These are phyloP conservation scores for Lactarius tabidus DNA, from an alignment of 768 basidiomycete species.

Conservation along the genomic window DNA sequence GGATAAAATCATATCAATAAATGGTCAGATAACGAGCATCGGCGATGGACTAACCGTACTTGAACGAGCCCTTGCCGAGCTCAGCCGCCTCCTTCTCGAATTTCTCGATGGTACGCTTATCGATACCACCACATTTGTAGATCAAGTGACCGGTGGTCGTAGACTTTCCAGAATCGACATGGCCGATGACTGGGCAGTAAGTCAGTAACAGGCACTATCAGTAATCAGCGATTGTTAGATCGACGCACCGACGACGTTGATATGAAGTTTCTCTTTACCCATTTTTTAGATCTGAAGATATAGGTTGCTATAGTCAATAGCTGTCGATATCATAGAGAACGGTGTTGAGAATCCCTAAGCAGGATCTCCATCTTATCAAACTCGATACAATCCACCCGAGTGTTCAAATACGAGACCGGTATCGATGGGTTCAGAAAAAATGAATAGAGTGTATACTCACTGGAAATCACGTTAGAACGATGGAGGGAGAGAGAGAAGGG, in stretches of 20 bases:
- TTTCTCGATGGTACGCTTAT: constrained; percentile 99
- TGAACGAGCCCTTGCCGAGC: constrained; percentile 98
- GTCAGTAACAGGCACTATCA: constrained; percentile 29
- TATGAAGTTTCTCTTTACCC: constrained; percentile 95
- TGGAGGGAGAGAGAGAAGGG: constrained; percentile 41
- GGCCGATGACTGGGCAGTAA: constrained; percentile 76
- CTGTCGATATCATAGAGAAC: background rate
- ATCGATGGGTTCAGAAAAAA: constrained; percentile 10
- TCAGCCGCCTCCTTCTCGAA: constrained; percentile 99
- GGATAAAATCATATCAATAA: constrained; percentile 30
- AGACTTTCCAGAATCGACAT: constrained; percentile 99
- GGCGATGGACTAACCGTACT: constrained; percentile 67
- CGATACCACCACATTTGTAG: constrained; percentile 99
- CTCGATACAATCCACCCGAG: constrained; percentile 19
- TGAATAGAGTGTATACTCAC: constrained; percentile 35
- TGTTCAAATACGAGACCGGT: constrained; percentile 7
- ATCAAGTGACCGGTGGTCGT: constrained; percentile 99
- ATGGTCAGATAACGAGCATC: constrained; percentile 8
- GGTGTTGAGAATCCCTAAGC: background rate
- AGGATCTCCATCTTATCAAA: constrained; percentile 23
- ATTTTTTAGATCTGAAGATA: constrained; percentile 60
- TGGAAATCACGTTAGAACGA: constrained; percentile 38
- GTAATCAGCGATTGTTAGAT: constrained; percentile 25
- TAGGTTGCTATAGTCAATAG: constrained; percentile 14
- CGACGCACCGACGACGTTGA: constrained; percentile 92